A percentile compares a stretch with the other conserved stretches of the same genome.
Evolutionary conservation across 2,329 filamentous ascomycete species (phyloP).

Genomic region (Rutstroemia sydowiana): DNA sequence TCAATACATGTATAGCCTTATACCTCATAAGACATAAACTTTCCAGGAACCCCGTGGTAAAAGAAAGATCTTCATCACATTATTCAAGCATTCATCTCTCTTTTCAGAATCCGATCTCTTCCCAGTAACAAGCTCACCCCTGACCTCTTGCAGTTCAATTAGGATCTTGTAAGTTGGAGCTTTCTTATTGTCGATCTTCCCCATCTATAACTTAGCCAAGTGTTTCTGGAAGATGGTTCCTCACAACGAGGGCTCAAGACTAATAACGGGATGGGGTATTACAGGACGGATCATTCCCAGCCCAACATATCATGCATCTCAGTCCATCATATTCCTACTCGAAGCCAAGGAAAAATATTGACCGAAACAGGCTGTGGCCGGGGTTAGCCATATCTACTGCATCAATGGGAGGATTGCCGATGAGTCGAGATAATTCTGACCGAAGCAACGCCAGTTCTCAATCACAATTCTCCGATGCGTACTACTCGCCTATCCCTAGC

Average conservation of each 20-base stretch:
- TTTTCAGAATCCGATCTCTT: neutral
- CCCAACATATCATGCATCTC: constrained; percentile 1
- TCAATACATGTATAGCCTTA: neutral
- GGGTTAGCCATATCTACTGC: neutral
- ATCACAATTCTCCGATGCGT: neutral
- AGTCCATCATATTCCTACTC: neutral
- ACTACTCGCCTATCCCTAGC: neutral
- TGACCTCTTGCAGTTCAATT: neutral
- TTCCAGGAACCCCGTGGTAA: neutral
- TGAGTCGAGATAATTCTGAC: constrained; percentile 8
- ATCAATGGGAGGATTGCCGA: neutral
- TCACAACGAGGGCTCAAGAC: constrained; percentile 3
- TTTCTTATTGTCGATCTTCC: neutral
- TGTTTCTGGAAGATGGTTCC: neutral
- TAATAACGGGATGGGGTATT: constrained; percentile 3
- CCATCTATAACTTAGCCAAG: neutral
- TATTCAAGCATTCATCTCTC: neutral
- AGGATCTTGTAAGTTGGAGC: neutral
- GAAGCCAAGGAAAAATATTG: neutral
- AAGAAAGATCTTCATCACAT: neutral
- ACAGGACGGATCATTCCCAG: constrained; percentile 7
- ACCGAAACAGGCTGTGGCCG: neutral
- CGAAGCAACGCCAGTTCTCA: constrained; percentile 8
- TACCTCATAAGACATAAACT: neutral
- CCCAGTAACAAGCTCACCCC: too few relatives aligned